A percentile compares a stretch with the other conserved stretches of the same genome.
These are phyloP conservation scores for Zygosaccharomyces sapae DNA, from an alignment of 1,139 yeast genomes.

Conservation along the genomic window DNA sequence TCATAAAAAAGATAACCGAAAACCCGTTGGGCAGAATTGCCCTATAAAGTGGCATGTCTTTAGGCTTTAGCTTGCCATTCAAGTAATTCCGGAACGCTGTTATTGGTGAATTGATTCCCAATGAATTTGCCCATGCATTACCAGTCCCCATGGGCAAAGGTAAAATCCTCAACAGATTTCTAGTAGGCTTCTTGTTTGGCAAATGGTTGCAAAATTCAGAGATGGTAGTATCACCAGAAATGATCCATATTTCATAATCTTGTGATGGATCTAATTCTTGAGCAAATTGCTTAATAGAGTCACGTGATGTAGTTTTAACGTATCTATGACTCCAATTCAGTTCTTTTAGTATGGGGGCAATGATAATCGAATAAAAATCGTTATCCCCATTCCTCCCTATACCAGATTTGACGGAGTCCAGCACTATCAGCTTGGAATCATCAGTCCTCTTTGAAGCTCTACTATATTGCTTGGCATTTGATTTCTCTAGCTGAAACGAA, in stretches of 20 bases:
- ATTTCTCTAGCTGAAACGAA: slow-evolving; percentile 11
- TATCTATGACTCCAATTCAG: slow-evolving; percentile 41
- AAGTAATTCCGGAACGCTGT: slow-evolving; percentile 46
- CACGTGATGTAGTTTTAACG: slow-evolving; percentile 39
- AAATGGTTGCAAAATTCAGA: slow-evolving; percentile 68
- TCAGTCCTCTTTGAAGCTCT: neutral
- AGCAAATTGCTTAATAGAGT: slow-evolving; percentile 42
- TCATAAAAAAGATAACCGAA: slow-evolving; percentile 53
- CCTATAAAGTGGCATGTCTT: slow-evolving; percentile 50
- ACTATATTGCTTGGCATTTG: neutral
- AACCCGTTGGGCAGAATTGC: slow-evolving; percentile 50
- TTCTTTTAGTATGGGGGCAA: slow-evolving; percentile 45
- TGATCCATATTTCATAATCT: slow-evolving; percentile 48
- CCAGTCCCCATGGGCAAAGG: slow-evolving; percentile 84
- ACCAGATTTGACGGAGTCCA: slow-evolving; percentile 61
- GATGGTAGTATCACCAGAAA: slow-evolving; percentile 85
- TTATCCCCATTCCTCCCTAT: slow-evolving; percentile 42
- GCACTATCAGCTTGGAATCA: slow-evolving; percentile 24
- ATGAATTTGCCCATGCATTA: slow-evolving; percentile 68
- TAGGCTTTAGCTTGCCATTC: slow-evolving; percentile 41
- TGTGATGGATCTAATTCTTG: slow-evolving; percentile 24
- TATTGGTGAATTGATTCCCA: slow-evolving; percentile 46
- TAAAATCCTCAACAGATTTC: slow-evolving; percentile 38
- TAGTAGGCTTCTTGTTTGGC: slow-evolving; percentile 12
- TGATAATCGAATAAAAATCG: slow-evolving; percentile 42